Evolutionary conservation across 2,329 filamentous ascomycete species (phyloP), one percentile per base, ranked within the genome.

Genomic region (Bipolaris zeicola): DNA sequence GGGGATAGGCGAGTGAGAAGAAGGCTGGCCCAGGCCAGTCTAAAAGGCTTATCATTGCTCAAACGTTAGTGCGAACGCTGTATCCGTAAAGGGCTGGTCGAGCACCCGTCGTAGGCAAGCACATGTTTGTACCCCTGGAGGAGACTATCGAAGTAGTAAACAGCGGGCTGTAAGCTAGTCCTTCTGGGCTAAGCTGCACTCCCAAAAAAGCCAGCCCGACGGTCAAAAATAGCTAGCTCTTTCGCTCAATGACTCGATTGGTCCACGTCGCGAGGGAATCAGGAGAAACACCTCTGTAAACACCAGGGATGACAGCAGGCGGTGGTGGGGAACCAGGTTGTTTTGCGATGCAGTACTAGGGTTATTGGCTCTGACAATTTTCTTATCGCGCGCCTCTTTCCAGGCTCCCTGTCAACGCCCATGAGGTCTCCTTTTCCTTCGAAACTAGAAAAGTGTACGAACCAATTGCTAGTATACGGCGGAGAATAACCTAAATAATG

Each of bases 81-180:
- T 42, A 43, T 50, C 54, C 47, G 43, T 53, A 38, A 13, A 20
- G 24, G 42, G 50, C 33, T 43, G 37, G 47, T 39, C 20, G 28
- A 28, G 42, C 28, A 47, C 42, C 28, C 45, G 28, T 52, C 26
- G 36, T 43, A 43, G 41, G 38, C 10, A 39, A 52, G 43, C 41
- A 33, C 37, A 37, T 37, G 13, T 37, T 28, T 43, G 42, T 18
- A 31, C 50, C 48, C 37, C 42, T 52, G 48, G 13, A 42, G 49
- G 33, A 41, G 44, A 57, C 43, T 64, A 64, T 62, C 39, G 60
- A 58, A 42, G 56, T 57, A 49, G 48, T 47, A 57, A 63, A 59
- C 60, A 53, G 53, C 51, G 52, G 55, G 26, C 53, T 24, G 39
- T 6, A 24, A 33, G 26, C 57, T 61, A 63, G n/a, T 13, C 2